Evolutionary conservation across 164 flowering plant species (phyloP), one percentile per base, ranked within the genome.

Genomic region (Nelumbo lutea): DNA sequence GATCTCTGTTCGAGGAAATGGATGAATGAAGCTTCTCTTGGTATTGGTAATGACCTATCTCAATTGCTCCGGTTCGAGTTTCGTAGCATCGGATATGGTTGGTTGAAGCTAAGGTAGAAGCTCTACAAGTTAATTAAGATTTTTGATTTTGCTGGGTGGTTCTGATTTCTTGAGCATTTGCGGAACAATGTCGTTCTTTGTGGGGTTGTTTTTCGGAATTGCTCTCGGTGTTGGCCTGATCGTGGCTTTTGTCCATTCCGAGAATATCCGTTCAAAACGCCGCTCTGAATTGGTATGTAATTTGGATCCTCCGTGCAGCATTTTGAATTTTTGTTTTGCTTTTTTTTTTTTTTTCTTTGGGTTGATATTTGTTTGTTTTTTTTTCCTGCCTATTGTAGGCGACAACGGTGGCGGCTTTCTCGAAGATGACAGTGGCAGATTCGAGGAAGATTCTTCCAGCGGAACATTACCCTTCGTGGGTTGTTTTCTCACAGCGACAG

Each of bases 401-500:
- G 2, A 64, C 79, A 0, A 84, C 88, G 0, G 53, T 90, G 2
- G 93, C 97, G 45, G 85, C 98, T 13, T 89, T 95, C 78, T 89
- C 98, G 1, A 85, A 85, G 74, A 90, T 95, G 95, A 91, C 97
- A 4, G 95, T 90, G 76, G 91, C 87, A 40, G 98, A 93, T 82
- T 90, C 98, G 5, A 88, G 90, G 72, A 93, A 91, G 86, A 67
- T 94, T 58, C 79, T 89, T 62, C 88, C 93, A 9, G 62, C 73
- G 15, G 84, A 84, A 38, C 77, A 41, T 48, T 91, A 87, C 69
- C 96, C 97, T 70, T 85, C 96, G 4, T 90, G 98, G 96, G 97
- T 91, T 66, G 89, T 83, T 61, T 90, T 94, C 77, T 83, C 96
- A 1, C 85, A 87, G 79, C 81, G 84, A 9, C 98, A 93, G 75